Conservation (phyloP, 2,329 filamentous ascomycete genomes). For the Claviceps spartinae region DNA sequence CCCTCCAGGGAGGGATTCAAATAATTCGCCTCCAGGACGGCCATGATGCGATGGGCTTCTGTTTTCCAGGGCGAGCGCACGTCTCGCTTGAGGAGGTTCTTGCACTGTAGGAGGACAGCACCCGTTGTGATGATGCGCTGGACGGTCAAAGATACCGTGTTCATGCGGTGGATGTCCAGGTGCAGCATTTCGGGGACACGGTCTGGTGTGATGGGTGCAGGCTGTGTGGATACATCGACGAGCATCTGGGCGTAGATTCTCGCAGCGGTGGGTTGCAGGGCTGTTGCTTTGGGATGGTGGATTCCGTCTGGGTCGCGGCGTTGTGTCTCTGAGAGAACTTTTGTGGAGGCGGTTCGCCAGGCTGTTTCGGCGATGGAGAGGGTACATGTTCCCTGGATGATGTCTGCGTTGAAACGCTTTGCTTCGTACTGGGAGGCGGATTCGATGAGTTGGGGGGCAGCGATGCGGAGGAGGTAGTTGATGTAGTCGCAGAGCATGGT, state of each 20-base stretch:
- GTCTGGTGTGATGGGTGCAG: conserved; percentile 37
- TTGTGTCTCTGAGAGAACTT: conserved; percentile 51
- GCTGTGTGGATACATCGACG: conserved; percentile 59
- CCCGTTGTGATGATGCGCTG: conserved; percentile 56
- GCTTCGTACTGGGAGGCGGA: conserved; percentile 61
- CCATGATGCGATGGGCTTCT: conserved; percentile 57
- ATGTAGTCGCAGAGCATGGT: conserved; percentile 68
- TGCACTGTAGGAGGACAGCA: conserved; percentile 64
- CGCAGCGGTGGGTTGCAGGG: conserved; percentile 44
- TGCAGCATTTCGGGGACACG: conserved; percentile 60
- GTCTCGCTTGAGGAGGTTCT: conserved; percentile 72
- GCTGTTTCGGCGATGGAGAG: conserved; percentile 48
- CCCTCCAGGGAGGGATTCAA: conserved; percentile 30
- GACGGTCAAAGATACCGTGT: conserved; percentile 22
- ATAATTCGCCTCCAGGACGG: conserved; percentile 47
- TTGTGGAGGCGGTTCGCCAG: conserved; percentile 51
- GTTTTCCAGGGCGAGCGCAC: conserved; percentile 65
- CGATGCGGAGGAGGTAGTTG: conserved; percentile 64
- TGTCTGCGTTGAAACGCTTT: conserved; percentile 53
- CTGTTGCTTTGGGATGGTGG: conserved; percentile 39
- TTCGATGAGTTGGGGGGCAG: conserved; percentile 56
- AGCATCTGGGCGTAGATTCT: conserved; percentile 66
- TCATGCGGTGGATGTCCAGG: conserved; percentile 53
- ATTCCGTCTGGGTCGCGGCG: conserved; percentile 57
- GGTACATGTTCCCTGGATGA: conserved; percentile 40